A percentile compares a stretch with the other conserved stretches of the same genome.
phyloP scores from a whole-genome alignment of 208 protist species.

The Trypanosoma avium region DNA sequence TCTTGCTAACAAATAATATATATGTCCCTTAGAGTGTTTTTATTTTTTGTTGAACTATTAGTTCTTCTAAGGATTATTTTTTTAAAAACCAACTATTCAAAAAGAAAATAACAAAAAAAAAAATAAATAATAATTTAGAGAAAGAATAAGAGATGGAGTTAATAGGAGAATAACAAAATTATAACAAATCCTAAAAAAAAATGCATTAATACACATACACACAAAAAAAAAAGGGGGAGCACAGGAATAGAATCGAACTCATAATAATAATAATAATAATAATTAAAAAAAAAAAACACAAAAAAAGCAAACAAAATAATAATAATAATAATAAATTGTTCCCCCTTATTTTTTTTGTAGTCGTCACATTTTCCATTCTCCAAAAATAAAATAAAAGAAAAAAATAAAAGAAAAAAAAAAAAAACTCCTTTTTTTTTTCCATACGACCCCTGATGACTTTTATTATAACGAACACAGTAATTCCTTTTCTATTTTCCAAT shows the following conservation, averaged over 20 bases:
- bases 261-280: constrained; percentile 9
- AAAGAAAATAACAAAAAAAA: constrained; percentile 10
- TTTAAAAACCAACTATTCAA: too few relatives aligned
- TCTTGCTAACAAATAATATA: too few relatives aligned
- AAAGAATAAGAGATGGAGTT: neutral
- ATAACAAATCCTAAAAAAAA: neutral
- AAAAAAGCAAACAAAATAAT: constrained; percentile 10
- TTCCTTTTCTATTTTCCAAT: too few relatives aligned
- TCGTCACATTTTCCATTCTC: neutral
- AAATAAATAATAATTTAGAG: neutral
- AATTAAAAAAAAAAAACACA: constrained; percentile 1
- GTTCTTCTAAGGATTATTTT: too few relatives aligned
- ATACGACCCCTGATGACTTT: too few relatives aligned
- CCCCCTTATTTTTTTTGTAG: neutral
- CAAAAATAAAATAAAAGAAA: neutral
- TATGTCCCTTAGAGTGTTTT: too few relatives aligned
- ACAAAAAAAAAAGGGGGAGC: neutral
- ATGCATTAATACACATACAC: neutral
- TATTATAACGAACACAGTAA: too few relatives aligned
- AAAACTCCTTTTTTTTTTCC: too few relatives aligned
- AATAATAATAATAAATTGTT: neutral
- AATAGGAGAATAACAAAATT: constrained; percentile 2
- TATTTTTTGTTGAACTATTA: too few relatives aligned
- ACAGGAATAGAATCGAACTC: neutral
- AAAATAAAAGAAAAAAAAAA: neutral